Conservation (phyloP, 2,329 filamentous ascomycete species). For the Biscogniauxia marginata region DNA sequence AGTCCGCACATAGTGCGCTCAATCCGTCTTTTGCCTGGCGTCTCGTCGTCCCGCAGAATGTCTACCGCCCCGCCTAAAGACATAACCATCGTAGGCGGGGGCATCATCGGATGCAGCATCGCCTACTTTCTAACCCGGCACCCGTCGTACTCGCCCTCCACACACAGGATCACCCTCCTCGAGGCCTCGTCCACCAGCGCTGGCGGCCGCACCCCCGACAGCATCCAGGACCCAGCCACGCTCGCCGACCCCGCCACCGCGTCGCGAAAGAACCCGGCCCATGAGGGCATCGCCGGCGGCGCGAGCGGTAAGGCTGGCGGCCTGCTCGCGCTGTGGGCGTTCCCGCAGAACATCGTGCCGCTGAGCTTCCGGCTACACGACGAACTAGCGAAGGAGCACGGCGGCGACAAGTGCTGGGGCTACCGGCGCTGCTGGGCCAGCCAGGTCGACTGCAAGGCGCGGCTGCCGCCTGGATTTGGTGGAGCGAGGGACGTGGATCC, state of each 20-base stretch:
- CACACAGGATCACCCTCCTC: constrained; percentile 67
- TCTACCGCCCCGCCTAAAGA: constrained; percentile 20
- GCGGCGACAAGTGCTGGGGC: constrained; percentile 67
- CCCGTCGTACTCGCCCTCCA: constrained; percentile 61
- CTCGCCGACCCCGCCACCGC: constrained; percentile 27
- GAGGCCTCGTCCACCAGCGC: constrained; percentile 58
- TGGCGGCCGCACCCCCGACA: constrained; percentile 34
- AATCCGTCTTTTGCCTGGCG: neutral
- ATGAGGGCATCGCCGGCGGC: constrained; percentile 62
- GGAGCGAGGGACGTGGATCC: neutral
- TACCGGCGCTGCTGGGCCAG: constrained; percentile 51
- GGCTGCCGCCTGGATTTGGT: constrained; percentile 25
- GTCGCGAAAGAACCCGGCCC: constrained; percentile 30
- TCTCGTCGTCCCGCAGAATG: constrained; percentile 3
- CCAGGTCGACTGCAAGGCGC: constrained; percentile 33
- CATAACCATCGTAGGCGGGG: constrained; percentile 55
- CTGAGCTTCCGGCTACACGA: constrained; percentile 69
- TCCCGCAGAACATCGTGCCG: constrained; percentile 67
- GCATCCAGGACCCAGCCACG: constrained; percentile 31
- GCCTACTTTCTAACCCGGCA: constrained; percentile 75
- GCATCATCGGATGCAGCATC: constrained; percentile 73
- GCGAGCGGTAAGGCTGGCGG: constrained; percentile 78
- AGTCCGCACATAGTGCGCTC: neutral
- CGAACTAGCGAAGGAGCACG: constrained; percentile 66
- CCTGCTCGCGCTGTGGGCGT: constrained; percentile 72